phyloP scores from a whole-genome alignment of 768 basidiomycete genomes.

The Tricholoma sp. region DNA sequence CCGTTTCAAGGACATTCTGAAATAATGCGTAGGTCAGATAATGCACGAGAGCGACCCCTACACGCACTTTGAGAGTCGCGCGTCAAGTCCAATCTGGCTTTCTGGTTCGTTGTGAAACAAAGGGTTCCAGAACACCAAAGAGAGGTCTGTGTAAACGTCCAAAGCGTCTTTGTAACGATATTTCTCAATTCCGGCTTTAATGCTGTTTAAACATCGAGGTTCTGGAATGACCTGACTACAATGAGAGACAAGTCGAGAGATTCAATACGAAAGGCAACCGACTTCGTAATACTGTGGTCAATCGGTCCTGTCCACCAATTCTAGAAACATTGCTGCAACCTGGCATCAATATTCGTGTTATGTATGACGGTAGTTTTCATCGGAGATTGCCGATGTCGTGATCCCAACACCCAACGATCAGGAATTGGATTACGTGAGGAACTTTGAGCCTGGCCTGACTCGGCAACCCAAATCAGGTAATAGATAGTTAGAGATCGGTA shows the following conservation, averaged over 20 bases:
- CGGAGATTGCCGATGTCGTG: no score
- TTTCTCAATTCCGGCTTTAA: slow-evolving; percentile 63
- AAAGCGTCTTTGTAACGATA: slow-evolving; percentile 68
- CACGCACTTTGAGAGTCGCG: slow-evolving; percentile 61
- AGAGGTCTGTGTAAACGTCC: slow-evolving; percentile 77
- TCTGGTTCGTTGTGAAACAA: slow-evolving; percentile 79
- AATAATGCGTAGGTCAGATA: background rate
- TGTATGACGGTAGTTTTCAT: no score
- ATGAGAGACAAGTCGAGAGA: slow-evolving; percentile 1
- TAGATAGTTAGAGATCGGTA: no score
- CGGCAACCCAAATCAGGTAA: no score
- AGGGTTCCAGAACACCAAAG: slow-evolving; percentile 91
- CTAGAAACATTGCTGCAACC: slow-evolving; percentile 68
- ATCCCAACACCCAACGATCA: no score
- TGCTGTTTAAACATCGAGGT: slow-evolving; percentile 76
- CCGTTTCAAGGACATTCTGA: slow-evolving; percentile 58
- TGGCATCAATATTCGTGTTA: no score
- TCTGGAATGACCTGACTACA: slow-evolving; percentile 66
- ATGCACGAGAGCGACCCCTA: background rate
- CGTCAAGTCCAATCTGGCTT: slow-evolving; percentile 72
- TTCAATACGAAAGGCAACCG: slow-evolving; percentile 12
- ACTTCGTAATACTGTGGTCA: slow-evolving; percentile 90
- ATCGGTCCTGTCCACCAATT: slow-evolving; percentile 63
- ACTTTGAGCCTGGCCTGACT: no score
- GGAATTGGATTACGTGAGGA: no score